Base-by-base conservation (phyloP, 768 basidiomycete species). In the Calvatia gigantea region DNA sequence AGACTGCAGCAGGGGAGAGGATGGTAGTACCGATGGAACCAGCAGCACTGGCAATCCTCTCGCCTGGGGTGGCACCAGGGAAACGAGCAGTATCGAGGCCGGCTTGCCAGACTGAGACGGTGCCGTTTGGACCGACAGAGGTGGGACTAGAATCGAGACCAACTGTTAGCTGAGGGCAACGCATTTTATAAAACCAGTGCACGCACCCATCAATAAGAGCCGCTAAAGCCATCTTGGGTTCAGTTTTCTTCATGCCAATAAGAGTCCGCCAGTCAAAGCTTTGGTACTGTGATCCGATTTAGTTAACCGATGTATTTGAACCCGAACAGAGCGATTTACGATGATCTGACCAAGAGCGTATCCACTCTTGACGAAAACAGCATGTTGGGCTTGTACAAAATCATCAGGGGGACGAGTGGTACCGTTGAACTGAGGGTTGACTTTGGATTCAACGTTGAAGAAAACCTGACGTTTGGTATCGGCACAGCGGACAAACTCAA, bases 241-340 rank as follows among this genome's bases (percentile, higher is more conserved):
- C 82, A n/a, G 83, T 68, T 60, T 75, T 83, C 78, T 87, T 88
- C 86, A 91, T 90, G 21, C 71, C 77, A 46, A 87, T 66, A 12
- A 92, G 66, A 12, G 88, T 85, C 61, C 89, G 76, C 90, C 91
- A 92, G 65, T 90, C 86, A 61, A 91, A 90, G 62, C 87, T 88
- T 72, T 93, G 87, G 60, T 82, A 89, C 87, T 90, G 6, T 9
- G 42, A 51, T 28, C 6, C 17, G 25, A 9, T 54, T 48, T n/a
- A 25, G 7, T 19, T 4, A 27, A 37, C 7, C 41, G 41, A 42
- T 3, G 37, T 25, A 3, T 35, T 51, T 25, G 2, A 9, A 17
- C 44, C 19, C 28, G 6, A 15, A 7, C 6, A 2, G 19, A 31
- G 29, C 33, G 9, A 62, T 82, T 56, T 61, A 87, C 87, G 4